These are phyloP conservation scores for Ulota crispa DNA, from an alignment of 225 moss, liverwort and hornwort genomes.

Conservation along the genomic window DNA sequence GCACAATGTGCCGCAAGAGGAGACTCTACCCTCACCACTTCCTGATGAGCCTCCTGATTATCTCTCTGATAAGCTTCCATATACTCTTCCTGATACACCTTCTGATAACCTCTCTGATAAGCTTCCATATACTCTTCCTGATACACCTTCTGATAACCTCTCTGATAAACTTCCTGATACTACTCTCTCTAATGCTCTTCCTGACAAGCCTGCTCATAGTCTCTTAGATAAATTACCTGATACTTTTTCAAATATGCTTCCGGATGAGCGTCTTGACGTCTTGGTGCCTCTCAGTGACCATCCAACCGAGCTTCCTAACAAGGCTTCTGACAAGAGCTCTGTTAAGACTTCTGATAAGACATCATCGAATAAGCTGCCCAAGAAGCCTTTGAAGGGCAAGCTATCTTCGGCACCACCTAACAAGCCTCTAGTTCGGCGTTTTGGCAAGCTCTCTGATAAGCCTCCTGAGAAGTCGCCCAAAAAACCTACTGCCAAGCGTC, in stretches of 20 bases:
- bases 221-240: too few relatives aligned
- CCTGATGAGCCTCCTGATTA: background rate
- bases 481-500: background rate
- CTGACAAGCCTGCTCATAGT: too few relatives aligned
- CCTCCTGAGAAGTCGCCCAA: background rate
- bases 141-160: too few relatives aligned
- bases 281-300: background rate
- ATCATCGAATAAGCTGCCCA: background rate
- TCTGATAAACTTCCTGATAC: too few relatives aligned
- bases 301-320: background rate
- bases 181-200: too few relatives aligned
- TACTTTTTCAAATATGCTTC: too few relatives aligned
- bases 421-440: too few relatives aligned
- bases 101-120: background rate
- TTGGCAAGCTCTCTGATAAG: too few relatives aligned
- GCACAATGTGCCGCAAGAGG: slow-evolving; percentile 8
- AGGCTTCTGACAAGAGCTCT: background rate
- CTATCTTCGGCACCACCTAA: background rate
- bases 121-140: too few relatives aligned
- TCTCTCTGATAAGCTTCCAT: background rate
- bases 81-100: background rate
- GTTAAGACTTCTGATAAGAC: background rate
- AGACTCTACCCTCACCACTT: background rate
- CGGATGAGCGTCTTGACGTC: background rate
- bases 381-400: background rate